phyloP scores from a whole-genome alignment of 2,329 filamentous ascomycete species.

The Aspergillus jensenii region DNA sequence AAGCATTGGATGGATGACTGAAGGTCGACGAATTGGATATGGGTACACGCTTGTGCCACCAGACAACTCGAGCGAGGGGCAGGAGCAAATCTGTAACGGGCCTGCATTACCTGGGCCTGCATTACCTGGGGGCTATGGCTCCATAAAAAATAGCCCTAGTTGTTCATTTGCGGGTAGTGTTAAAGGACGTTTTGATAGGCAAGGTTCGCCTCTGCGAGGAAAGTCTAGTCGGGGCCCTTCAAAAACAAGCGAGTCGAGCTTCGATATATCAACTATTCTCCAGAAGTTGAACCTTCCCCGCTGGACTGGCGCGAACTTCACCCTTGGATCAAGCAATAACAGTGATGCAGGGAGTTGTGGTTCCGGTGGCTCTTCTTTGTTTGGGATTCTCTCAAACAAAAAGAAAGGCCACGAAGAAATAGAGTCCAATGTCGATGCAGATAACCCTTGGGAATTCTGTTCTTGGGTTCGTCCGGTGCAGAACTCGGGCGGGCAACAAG shows the following conservation, averaged over 20 bases:
- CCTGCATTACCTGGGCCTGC: neutral
- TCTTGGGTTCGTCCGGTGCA: constrained; percentile 14
- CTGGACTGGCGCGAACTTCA: constrained; percentile 13
- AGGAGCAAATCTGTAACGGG: neutral
- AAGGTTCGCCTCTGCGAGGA: neutral
- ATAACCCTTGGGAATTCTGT: constrained; percentile 18
- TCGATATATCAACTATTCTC: constrained; percentile 15
- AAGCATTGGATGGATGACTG: constrained; percentile 45
- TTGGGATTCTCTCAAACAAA: constrained; percentile 18
- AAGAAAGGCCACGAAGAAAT: constrained; percentile 10
- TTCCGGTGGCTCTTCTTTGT: constrained; percentile 16
- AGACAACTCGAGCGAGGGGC: constrained; percentile 18
- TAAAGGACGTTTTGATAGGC: neutral
- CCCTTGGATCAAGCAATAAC: constrained; percentile 9
- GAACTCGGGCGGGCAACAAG: constrained; percentile 3
- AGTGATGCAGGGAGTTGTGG: constrained; percentile 13
- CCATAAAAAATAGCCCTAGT: neutral
- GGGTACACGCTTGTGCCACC: constrained; percentile 37
- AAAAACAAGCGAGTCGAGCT: constrained; percentile 8
- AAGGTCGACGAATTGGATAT: constrained; percentile 40
- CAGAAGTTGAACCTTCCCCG: constrained; percentile 15
- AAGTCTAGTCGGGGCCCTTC: neutral
- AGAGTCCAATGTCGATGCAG: neutral
- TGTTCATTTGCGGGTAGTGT: neutral
- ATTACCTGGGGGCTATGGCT: neutral